These are phyloP conservation scores for Boletus speciosus DNA, from an alignment of 768 basidiomycete species.

Conservation along the genomic window DNA sequence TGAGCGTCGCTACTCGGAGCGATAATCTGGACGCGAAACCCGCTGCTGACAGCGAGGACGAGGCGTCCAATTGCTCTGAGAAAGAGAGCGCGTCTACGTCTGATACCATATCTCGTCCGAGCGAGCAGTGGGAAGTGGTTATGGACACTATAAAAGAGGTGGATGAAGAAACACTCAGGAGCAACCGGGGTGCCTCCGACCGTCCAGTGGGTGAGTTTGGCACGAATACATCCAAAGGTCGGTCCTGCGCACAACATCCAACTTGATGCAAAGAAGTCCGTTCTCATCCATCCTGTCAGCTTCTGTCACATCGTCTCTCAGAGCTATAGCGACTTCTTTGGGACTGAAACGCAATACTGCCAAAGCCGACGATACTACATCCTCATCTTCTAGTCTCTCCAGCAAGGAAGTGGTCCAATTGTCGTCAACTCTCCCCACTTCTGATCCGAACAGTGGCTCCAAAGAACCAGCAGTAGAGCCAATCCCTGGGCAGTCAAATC, in stretches of 20 bases:
- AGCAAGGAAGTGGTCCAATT: slow-evolving; percentile 17
- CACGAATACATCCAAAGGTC: slow-evolving; percentile 61
- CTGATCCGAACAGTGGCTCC: slow-evolving; percentile 18
- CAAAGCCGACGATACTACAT: slow-evolving; percentile 11
- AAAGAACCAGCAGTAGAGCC: slow-evolving; percentile 37
- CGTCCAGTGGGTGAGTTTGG: slow-evolving; percentile 67
- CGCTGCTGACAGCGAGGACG: slow-evolving; percentile 32
- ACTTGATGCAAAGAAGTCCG: background rate
- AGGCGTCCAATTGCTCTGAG: slow-evolving; percentile 24
- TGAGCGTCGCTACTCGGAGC: slow-evolving; percentile 53
- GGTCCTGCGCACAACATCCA: slow-evolving; percentile 16
- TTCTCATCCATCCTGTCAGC: slow-evolving; percentile 33
- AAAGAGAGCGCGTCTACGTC: slow-evolving; percentile 6
- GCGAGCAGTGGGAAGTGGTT: slow-evolving; percentile 83
- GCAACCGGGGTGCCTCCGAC: slow-evolving; percentile 41
- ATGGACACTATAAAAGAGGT: slow-evolving; percentile 76
- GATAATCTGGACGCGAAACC: slow-evolving; percentile 37
- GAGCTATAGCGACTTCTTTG: slow-evolving; percentile 70
- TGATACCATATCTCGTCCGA: slow-evolving; percentile 49
- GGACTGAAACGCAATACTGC: slow-evolving; percentile 55
- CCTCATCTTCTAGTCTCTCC: slow-evolving; percentile 32
- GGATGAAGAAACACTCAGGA: slow-evolving; percentile 45
- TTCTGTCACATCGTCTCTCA: slow-evolving; percentile 71
- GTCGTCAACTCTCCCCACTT: slow-evolving; percentile 29
- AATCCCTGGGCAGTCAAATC: slow-evolving; percentile 56